phyloP scores from a whole-genome alignment of 345 rosid genomes.

The Euclidium syriacum region DNA sequence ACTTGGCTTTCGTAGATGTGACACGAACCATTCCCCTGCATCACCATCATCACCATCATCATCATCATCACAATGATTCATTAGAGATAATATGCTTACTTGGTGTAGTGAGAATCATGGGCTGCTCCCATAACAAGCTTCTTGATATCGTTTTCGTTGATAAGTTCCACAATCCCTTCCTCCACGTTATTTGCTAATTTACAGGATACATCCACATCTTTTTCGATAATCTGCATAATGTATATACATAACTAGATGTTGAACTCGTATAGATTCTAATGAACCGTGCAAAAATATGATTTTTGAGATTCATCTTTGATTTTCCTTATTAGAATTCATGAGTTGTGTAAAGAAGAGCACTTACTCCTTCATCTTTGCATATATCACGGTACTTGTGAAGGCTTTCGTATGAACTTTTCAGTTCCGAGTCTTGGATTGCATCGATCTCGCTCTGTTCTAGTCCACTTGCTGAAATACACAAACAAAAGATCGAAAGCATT shows the following conservation, averaged over 20 bases:
- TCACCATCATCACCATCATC: no score
- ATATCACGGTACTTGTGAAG: slow-evolving; percentile 28
- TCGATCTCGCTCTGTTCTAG: slow-evolving; percentile 27
- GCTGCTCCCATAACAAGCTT: slow-evolving; percentile 72
- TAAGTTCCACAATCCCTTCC: slow-evolving; percentile 62
- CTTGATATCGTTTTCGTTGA: slow-evolving; percentile 39
- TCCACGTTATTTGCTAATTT: slow-evolving; percentile 37
- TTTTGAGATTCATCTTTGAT: neutral
- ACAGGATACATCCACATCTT: slow-evolving; percentile 31
- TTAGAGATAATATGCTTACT: slow-evolving; percentile 29
- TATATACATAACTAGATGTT: no score
- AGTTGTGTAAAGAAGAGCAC: no score
- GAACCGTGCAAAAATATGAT: neutral
- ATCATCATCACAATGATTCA: no score
- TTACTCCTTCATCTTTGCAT: slow-evolving; percentile 27
- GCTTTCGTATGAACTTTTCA: slow-evolving; percentile 8
- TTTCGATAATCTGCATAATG: slow-evolving; percentile 42
- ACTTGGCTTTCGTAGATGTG: slow-evolving; percentile 53
- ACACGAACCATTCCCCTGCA: slow-evolving; percentile 46
- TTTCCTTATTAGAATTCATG: no score
- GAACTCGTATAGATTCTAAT: no score
- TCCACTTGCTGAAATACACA: slow-evolving; percentile 21
- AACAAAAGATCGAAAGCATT: no score
- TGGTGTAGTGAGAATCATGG: slow-evolving; percentile 42
- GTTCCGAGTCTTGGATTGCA: slow-evolving; percentile 23